Evolutionary conservation across 2,329 filamentous ascomycete genomes (phyloP).

Genomic region (Aspergillus tanneri): DNA sequence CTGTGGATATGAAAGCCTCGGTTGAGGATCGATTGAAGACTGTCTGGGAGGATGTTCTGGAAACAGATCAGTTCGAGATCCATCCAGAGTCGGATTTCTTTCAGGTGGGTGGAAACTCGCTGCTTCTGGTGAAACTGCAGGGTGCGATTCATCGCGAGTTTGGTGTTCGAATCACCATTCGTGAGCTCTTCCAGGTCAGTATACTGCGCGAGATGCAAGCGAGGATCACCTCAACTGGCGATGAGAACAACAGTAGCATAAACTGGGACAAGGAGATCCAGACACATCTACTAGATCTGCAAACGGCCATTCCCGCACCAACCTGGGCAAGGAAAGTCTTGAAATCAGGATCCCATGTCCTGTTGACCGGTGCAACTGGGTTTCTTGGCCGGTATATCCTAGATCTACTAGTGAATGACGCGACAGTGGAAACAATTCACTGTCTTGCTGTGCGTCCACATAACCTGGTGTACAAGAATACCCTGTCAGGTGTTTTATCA

Average conservation of each 20-base stretch:
- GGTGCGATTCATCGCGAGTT: constrained; percentile 35
- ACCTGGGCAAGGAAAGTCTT: too few species aligned
- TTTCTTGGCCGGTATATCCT: constrained; percentile 47
- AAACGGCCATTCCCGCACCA: background rate
- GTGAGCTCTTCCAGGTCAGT: constrained; percentile 39
- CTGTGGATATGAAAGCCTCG: too few species aligned
- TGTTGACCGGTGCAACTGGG: constrained; percentile 33
- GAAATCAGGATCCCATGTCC: constrained; percentile 6
- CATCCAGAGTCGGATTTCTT: constrained; percentile 21
- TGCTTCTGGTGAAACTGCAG: constrained; percentile 36
- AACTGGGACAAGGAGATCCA: constrained; percentile 41
- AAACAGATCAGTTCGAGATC: background rate
- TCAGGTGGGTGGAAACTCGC: constrained; percentile 29
- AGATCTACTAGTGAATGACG: constrained; percentile 32
- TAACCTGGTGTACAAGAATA: constrained; percentile 4
- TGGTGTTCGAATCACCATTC: constrained; percentile 31
- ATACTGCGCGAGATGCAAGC: constrained; percentile 44
- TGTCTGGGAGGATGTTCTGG: constrained; percentile 13
- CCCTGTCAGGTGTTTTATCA: background rate
- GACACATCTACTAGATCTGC: background rate
- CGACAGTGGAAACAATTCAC: constrained; percentile 39
- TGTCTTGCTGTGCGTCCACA: constrained; percentile 40
- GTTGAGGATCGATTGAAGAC: background rate
- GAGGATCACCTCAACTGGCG: constrained; percentile 30
- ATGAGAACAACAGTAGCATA: background rate